A percentile compares a stretch with the other conserved stretches of the same genome.
Evolutionary conservation across 345 rosid species (phyloP).

Genomic region (Populus deltoides): DNA sequence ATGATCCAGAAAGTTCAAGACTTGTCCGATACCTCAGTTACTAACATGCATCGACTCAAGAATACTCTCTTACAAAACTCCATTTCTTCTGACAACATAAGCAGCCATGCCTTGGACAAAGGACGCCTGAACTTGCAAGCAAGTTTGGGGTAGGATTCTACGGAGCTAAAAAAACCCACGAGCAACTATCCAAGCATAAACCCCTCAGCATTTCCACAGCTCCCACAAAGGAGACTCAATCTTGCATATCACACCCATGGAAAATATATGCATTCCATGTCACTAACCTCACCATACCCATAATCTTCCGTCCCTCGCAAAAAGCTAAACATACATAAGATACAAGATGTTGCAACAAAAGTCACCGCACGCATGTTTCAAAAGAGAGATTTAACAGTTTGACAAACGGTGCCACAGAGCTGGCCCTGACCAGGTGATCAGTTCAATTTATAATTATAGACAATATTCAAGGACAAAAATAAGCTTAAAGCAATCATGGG

Average conservation of each 20-base stretch:
- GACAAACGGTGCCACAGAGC: constrained; percentile 6
- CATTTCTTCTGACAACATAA: too few species aligned
- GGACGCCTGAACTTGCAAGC: too few species aligned
- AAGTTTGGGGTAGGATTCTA: too few species aligned
- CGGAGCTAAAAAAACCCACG: too few species aligned
- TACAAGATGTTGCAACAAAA: not conserved
- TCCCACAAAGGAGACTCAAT: not conserved
- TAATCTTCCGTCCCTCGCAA: not conserved
- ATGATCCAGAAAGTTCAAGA: too few species aligned
- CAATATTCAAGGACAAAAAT: not conserved
- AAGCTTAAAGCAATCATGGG: constrained; percentile 3
- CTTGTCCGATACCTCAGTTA: too few species aligned
- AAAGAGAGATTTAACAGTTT: not conserved
- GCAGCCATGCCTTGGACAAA: too few species aligned
- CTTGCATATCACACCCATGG: not conserved
- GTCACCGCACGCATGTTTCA: constrained; percentile 5
- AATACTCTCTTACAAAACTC: too few species aligned
- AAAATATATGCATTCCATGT: too few species aligned
- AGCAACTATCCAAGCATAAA: not conserved
- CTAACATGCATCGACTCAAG: too few species aligned
- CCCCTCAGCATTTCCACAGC: too few species aligned
- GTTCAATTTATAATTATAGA: not conserved
- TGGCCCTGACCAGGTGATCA: not conserved
- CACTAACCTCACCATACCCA: not conserved
- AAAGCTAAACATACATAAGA: not conserved